These are phyloP conservation scores for Backusella sp. DNA, from an alignment of 192 early-diverging fungal species.

Conservation along the genomic window DNA sequence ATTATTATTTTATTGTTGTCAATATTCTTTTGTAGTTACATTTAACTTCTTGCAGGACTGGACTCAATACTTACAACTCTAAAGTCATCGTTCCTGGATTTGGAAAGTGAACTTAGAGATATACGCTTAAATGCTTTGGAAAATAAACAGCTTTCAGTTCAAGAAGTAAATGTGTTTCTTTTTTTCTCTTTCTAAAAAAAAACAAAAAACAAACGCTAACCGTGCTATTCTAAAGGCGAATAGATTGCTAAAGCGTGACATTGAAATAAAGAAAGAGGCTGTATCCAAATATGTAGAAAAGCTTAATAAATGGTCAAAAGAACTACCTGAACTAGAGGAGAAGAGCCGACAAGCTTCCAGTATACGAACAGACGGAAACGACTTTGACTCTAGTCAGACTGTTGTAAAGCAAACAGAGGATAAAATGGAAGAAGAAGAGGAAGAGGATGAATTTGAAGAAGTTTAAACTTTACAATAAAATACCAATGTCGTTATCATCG, in stretches of 20 bases:
- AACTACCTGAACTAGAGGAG: conserved; percentile 1
- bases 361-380: background rate
- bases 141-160: background rate
- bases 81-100: background rate
- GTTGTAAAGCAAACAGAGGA: background rate
- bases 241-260: background rate
- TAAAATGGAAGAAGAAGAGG: background rate
- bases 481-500: background rate
- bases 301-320: background rate
- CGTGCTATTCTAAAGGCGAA: background rate
- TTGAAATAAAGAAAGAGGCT: background rate
- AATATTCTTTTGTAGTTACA: background rate
- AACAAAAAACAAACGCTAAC: background rate
- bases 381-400: background rate
- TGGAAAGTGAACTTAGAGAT: background rate
- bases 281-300: background rate
- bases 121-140: background rate
- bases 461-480: background rate
- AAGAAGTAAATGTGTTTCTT: background rate
- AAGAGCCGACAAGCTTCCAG: conserved; percentile 1
- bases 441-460: background rate
- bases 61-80: conserved; percentile 5
- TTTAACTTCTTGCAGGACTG: background rate
- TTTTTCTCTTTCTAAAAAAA: background rate
- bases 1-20: background rate